These are phyloP conservation scores for Neofusicoccum sp. DNA, from an alignment of 2,329 filamentous ascomycete genomes.

Conservation along the genomic window DNA sequence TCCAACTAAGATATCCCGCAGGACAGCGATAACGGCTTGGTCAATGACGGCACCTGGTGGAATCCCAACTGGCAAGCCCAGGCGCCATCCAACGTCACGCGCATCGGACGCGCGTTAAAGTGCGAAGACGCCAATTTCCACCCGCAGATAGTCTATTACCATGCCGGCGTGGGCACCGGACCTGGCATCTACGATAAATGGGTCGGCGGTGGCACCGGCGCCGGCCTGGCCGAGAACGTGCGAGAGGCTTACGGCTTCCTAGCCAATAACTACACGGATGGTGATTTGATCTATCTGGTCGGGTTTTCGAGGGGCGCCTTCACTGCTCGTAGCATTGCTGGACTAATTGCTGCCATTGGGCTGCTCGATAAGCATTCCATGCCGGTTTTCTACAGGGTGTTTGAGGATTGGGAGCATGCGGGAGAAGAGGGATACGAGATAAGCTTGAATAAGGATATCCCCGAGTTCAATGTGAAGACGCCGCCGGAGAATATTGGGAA, in stretches of 20 bases:
- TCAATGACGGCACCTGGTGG: conserved; percentile 4
- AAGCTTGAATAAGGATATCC: background rate
- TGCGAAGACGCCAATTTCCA: conserved; percentile 28
- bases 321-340: conserved; percentile 37
- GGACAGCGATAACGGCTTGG: conserved; percentile 20
- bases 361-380: conserved; percentile 22
- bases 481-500: background rate
- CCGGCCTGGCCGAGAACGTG: conserved; percentile 47
- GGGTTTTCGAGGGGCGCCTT: conserved; percentile 61
- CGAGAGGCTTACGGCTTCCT: conserved; percentile 63
- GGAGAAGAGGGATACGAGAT: conserved; percentile 17
- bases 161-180: conserved; percentile 40
- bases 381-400: conserved; percentile 22
- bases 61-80: conserved; percentile 16
- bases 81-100: conserved; percentile 40
- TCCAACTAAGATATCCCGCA: background rate
- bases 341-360: conserved; percentile 25
- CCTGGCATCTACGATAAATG: conserved; percentile 20
- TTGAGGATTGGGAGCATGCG: conserved; percentile 23
- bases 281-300: conserved; percentile 52
- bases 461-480: conserved; percentile 2
- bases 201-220: conserved; percentile 24
- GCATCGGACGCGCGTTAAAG: conserved; percentile 36
- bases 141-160: conserved; percentile 44
- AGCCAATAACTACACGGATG: conserved; percentile 59